phyloP scores from a whole-genome alignment of 2,329 filamentous ascomycete genomes.

The Penicillium sp. region DNA sequence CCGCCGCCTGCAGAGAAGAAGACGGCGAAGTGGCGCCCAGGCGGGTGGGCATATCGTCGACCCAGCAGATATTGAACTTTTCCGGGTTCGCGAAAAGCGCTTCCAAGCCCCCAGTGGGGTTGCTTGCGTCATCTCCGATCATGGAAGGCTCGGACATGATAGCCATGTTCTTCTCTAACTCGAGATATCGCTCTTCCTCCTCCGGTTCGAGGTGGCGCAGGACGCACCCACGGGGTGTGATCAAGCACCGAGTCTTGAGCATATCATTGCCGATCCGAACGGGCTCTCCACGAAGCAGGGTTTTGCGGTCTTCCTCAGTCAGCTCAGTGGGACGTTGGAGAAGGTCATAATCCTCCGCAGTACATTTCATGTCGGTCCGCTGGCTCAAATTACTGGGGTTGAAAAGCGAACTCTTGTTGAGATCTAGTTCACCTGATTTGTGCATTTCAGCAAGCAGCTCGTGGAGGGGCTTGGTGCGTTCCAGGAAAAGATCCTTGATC shows the following conservation, averaged over 20 bases:
- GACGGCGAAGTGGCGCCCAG: conserved; percentile 27
- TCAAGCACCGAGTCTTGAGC: conserved; percentile 43
- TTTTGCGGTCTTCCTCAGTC: conserved; percentile 43
- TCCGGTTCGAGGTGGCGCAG: conserved; percentile 44
- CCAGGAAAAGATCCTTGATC: conserved; percentile 42
- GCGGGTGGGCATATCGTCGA: conserved; percentile 34
- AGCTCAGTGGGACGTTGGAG: conserved; percentile 40
- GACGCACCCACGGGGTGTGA: conserved; percentile 46
- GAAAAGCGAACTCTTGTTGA: conserved; percentile 40
- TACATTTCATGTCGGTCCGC: conserved; percentile 44
- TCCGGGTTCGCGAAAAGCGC: conserved; percentile 45
- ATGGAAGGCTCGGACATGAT: conserved; percentile 34
- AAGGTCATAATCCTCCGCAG: conserved; percentile 39
- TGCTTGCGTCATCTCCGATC: conserved; percentile 43
- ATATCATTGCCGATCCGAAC: conserved; percentile 38
- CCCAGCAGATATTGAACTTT: conserved; percentile 46
- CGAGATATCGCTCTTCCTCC: conserved; percentile 47
- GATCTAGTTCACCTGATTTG: conserved; percentile 35
- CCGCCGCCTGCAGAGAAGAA: conserved; percentile 22
- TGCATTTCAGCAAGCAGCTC: conserved; percentile 40
- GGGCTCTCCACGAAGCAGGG: conserved; percentile 41
- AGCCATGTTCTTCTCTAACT: conserved; percentile 41
- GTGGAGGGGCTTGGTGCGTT: conserved; percentile 39
- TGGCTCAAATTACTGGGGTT: conserved; percentile 42
- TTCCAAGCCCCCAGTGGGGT: conserved; percentile 45